These are phyloP conservation scores for Leccinum subrobustum DNA, from an alignment of 1,284 basidiomycete species.

Conservation along the genomic window DNA sequence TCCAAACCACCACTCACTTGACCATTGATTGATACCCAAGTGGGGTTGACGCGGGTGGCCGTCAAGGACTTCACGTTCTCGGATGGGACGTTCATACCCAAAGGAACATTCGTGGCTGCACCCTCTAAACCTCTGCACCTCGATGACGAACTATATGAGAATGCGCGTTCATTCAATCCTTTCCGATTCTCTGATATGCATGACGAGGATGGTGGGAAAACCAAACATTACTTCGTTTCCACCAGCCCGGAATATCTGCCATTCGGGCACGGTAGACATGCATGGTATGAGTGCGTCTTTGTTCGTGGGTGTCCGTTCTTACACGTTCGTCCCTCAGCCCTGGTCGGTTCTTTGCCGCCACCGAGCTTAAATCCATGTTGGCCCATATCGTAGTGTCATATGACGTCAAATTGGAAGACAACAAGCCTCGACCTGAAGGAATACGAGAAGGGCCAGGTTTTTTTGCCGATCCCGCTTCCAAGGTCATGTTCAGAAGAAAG, in stretches of 20 bases:
- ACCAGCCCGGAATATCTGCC: constrained; percentile 7
- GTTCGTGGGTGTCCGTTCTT: not conserved
- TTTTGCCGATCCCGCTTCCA: constrained; percentile 3
- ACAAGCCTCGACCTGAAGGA: not conserved
- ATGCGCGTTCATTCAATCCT: constrained; percentile 32
- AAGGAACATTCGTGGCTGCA: constrained; percentile 19
- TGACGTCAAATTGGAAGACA: constrained; percentile 11
- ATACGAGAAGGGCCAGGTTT: constrained; percentile 2
- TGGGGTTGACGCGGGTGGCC: not conserved
- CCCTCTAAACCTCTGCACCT: constrained; percentile 27
- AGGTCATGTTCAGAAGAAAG: constrained; percentile 14
- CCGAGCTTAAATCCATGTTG: constrained; percentile 11
- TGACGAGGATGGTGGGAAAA: not conserved
- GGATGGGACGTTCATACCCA: constrained; percentile 35
- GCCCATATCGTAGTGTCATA: constrained; percentile 11
- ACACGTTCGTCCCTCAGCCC: constrained; percentile 1
- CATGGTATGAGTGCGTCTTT: constrained; percentile 4
- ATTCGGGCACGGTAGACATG: not conserved
- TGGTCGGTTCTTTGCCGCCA: constrained; percentile 13
- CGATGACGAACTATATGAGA: constrained; percentile 28
- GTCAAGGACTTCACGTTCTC: constrained; percentile 39
- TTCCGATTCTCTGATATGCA: constrained; percentile 30
- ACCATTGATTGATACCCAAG: not conserved
- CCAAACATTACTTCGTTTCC: constrained; percentile 4
- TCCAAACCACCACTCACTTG: not conserved